Base-by-base conservation (phyloP, 1,284 basidiomycete genomes). In the Violaceomyces palustris region DNA sequence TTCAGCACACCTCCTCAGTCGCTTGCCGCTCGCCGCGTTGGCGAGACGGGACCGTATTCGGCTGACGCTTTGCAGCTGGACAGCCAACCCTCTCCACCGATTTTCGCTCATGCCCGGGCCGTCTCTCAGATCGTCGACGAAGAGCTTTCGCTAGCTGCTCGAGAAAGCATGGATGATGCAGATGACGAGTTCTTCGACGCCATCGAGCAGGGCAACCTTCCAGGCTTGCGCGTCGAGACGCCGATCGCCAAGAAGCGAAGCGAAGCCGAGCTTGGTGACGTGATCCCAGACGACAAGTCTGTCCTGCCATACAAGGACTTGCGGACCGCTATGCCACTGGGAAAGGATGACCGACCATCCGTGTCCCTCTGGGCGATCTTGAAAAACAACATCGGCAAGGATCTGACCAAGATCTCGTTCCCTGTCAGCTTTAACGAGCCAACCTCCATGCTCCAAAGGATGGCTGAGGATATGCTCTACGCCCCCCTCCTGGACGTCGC, bases 101-200 rank as follows among this genome's bases (percentile, higher is more conserved):
- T 51, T 32, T 45, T 43, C 11, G 50, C 35, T 3, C 51, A 50
- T 15, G 47, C 48, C 3, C 32, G 38, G 8, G 28, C 38, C 26
- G 50, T 59, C 26, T 14, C 50, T 11, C 38, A 44, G 14, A 54
- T 50, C 24, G 28, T 48, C 19, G 56, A 59, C 29, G 56, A 54
- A 2, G 39, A 30, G 31, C 27, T 26, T 33, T 6, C 5, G 6
- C 33, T 34, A 3, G 26, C 31, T 5, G 33, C 35, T 8, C 50
- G 46, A 32, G 60, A 58, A 37, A 44, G 45, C 41, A 37, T 55
- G 14, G 86, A 85, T 1, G 89, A 92, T 57, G 87, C 88, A 39
- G 89, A 92, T 67, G 91, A 97, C 75, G 91, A 97, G 75, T 97
- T 97, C 76, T 97, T 94, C 68, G 93, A 97, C 72, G 91, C 92